Evolutionary conservation across 305 asterid species (phyloP), one percentile per base, ranked within the genome.

Genomic region (Fraxinus sp.): DNA sequence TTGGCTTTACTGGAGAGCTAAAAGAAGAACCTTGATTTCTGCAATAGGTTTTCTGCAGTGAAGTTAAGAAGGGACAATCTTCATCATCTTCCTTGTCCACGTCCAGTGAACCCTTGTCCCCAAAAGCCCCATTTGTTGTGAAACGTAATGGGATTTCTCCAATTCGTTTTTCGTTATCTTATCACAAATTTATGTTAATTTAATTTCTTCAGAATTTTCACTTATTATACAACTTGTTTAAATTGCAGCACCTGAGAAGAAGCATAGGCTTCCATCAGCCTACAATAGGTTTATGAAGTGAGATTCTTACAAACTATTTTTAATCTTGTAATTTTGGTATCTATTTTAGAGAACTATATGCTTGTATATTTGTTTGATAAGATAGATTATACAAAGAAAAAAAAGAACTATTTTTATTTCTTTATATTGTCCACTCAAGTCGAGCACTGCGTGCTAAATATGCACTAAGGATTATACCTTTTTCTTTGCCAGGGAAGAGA

Each of bases 211-310:
- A 0, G 11, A 24, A 7, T 66, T 32, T 26, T n/a, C 13, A 16
- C 73, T 2, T 20, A 9, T 14, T 73, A 39, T 71, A 7, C 32
- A 18, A 8, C 10, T 36, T 11, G 11, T 73, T 24, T 66, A 1
- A 1, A 36, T 91, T 87, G 89, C 94, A 96, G 99, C 99, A 49
- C 98, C 97, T n/a, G 99, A 95, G 90, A 95, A 94, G 92, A 94
- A 94, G 85, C 99, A 95, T 77, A 92, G 97, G 89, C 95, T 95
- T 87, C 99, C 98, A 85, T 95, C 98, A 39, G 99, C 99, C 83
- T 95, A 95, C 92, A 94, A 95, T 76, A 93, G 98, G 33, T 96
- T 96, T 94, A 96, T 96, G 98, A 94, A 94, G 99, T 96, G 74
- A 83, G 89, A 28, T 30, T 70, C 16, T 28, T 74, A 33, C n/a